phyloP scores from a whole-genome alignment of 2,329 filamentous ascomycete species.

The Fusarium siculi region DNA sequence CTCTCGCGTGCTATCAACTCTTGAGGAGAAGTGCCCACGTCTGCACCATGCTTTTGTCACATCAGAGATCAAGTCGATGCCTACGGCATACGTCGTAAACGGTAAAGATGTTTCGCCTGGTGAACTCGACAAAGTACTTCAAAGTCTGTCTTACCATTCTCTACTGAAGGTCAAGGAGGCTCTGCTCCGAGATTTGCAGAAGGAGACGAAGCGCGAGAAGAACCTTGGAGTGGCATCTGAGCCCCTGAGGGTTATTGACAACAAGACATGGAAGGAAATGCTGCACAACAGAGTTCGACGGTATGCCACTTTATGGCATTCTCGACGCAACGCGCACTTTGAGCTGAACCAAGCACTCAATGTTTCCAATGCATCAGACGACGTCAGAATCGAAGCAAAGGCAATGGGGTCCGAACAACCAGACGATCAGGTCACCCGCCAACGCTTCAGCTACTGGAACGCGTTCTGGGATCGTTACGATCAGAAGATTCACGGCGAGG shows the following conservation, averaged over 20 bases:
- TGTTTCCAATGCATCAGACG: background rate
- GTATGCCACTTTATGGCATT: slow-evolving; percentile 37
- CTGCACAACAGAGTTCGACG: slow-evolving; percentile 35
- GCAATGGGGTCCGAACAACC: slow-evolving; percentile 7
- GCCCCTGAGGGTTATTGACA: slow-evolving; percentile 3
- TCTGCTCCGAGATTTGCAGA: slow-evolving; percentile 31
- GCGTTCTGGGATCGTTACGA: slow-evolving; percentile 44
- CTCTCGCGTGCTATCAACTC: slow-evolving; percentile 51
- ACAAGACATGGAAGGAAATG: slow-evolving; percentile 30
- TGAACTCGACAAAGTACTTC: slow-evolving; percentile 45
- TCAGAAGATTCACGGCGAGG: slow-evolving; percentile 22
- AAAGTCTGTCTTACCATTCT: slow-evolving; percentile 46
- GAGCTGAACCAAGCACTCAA: background rate
- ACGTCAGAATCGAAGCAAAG: slow-evolving; percentile 8
- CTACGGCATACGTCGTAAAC: slow-evolving; percentile 40
- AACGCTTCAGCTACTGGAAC: slow-evolving; percentile 40
- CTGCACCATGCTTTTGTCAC: slow-evolving; percentile 55
- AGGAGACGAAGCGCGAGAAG: slow-evolving; percentile 33
- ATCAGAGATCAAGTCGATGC: slow-evolving; percentile 45
- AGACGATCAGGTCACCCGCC: slow-evolving; percentile 26
- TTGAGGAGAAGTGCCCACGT: slow-evolving; percentile 54
- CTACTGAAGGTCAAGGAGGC: slow-evolving; percentile 42
- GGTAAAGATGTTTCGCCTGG: slow-evolving; percentile 41
- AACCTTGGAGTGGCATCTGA: slow-evolving; percentile 14
- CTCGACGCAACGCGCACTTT: slow-evolving; percentile 24